phyloP scores from a whole-genome alignment of 768 basidiomycete genomes.

The Fibroporia radiculosa region DNA sequence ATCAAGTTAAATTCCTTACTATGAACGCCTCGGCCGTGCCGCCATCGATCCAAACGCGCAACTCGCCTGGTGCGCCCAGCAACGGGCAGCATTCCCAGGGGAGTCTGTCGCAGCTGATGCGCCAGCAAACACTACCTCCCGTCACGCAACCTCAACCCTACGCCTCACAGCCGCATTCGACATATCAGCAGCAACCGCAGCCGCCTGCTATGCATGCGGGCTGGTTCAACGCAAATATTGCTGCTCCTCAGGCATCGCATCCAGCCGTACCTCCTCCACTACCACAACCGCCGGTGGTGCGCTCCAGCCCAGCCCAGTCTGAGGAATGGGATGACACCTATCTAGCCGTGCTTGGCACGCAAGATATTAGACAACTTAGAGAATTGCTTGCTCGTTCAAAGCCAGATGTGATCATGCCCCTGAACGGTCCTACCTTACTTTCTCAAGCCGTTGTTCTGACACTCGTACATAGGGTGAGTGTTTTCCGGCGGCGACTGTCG shows the following conservation, averaged over 20 bases:
- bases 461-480: slow-evolving; percentile 70
- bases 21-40: slow-evolving; percentile 33
- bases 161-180: slow-evolving; percentile 11
- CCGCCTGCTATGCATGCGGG: slow-evolving; percentile 23
- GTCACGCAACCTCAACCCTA: slow-evolving; percentile 29
- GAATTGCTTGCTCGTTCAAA: slow-evolving; percentile 67
- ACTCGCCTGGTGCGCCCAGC: slow-evolving; percentile 16
- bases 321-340: slow-evolving; percentile 87
- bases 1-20: slow-evolving; percentile 76
- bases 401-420: slow-evolving; percentile 74
- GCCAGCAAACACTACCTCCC: slow-evolving; percentile 28
- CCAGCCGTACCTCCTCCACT: slow-evolving; percentile 61
- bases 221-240: slow-evolving; percentile 62
- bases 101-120: slow-evolving; percentile 19
- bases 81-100: slow-evolving; percentile 15
- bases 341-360: slow-evolving; percentile 65
- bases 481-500: too few relatives aligned
- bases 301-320: slow-evolving; percentile 35
- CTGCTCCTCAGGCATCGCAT: slow-evolving; percentile 77
- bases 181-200: slow-evolving; percentile 24
- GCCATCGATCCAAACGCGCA: slow-evolving; percentile 10
- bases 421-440: slow-evolving; percentile 58
- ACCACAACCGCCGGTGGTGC: slow-evolving; percentile 26
- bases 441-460: slow-evolving; percentile 83
- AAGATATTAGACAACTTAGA: slow-evolving; percentile 67